Conservation (phyloP, 257 asterid species). For the Nicotiana tabacum region DNA sequence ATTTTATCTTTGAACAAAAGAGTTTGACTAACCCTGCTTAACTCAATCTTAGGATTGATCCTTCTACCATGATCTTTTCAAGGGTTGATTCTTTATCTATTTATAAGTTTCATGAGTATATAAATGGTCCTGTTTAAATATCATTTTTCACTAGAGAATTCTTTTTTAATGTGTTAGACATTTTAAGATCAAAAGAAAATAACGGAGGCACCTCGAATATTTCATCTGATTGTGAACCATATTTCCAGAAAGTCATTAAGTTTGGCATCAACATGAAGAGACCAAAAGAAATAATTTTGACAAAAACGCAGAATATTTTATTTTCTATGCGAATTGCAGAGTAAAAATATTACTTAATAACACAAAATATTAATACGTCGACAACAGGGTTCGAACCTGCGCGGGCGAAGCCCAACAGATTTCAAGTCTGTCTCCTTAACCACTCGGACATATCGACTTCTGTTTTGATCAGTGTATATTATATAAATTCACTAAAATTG, state of each 20-base stretch:
- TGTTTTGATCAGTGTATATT: fast-evolving
- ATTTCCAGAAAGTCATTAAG: too few relatives aligned
- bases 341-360: too few relatives aligned
- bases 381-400: conserved; percentile 25
- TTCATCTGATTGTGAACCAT: too few relatives aligned
- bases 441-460: conserved; percentile 22
- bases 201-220: too few relatives aligned
- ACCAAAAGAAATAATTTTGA: background rate
- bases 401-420: conserved; percentile 25
- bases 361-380: background rate
- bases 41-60: too few relatives aligned
- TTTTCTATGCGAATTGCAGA: too few relatives aligned
- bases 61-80: background rate
- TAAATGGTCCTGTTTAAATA: background rate
- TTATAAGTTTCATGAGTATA: background rate
- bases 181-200: too few relatives aligned
- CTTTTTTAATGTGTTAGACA: background rate
- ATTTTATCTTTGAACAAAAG: too few relatives aligned
- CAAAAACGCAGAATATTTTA: background rate
- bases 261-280: background rate
- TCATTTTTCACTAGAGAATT: background rate
- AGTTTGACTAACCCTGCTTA: too few relatives aligned
- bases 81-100: background rate
- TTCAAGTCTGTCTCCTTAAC: conserved; percentile 30
- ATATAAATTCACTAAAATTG: fast-evolving